Evolutionary conservation across 306 rosid species (phyloP).

Genomic region (Crotalaria pallida): DNA sequence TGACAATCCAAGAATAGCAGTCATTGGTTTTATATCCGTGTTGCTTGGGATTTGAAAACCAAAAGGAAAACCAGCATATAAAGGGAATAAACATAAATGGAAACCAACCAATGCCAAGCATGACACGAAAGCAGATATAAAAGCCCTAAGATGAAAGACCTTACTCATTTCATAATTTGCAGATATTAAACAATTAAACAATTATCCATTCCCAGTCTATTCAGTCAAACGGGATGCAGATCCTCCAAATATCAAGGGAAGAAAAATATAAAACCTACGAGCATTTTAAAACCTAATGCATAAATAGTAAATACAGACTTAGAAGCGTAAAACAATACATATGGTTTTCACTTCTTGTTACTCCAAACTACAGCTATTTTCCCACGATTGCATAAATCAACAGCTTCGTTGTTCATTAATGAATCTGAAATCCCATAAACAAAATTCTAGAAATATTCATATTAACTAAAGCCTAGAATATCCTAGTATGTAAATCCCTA

Average conservation of each 20-base stretch:
- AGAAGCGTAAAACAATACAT: background rate
- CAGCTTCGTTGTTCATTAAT: background rate
- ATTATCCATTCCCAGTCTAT: background rate
- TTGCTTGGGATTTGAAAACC: background rate
- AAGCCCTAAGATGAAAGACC: constrained; percentile 1
- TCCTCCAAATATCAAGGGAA: background rate
- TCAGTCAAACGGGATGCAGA: background rate
- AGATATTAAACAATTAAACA: background rate
- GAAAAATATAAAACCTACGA: background rate
- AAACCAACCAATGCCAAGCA: background rate
- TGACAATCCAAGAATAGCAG: background rate
- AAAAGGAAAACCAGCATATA: background rate
- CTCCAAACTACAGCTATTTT: background rate
- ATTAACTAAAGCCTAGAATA: background rate
- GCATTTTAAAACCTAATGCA: background rate
- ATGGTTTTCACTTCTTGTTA: background rate
- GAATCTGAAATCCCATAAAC: background rate
- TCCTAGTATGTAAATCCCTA: background rate
- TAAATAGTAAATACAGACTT: background rate
- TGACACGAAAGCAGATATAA: background rate
- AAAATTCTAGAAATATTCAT: background rate
- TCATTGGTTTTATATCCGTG: background rate
- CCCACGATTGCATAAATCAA: background rate
- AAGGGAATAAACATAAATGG: background rate
- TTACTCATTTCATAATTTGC: background rate